Evolutionary conservation across 768 basidiomycete genomes (phyloP), one percentile per base, ranked within the genome.

Genomic region (Agaricus blazei): DNA sequence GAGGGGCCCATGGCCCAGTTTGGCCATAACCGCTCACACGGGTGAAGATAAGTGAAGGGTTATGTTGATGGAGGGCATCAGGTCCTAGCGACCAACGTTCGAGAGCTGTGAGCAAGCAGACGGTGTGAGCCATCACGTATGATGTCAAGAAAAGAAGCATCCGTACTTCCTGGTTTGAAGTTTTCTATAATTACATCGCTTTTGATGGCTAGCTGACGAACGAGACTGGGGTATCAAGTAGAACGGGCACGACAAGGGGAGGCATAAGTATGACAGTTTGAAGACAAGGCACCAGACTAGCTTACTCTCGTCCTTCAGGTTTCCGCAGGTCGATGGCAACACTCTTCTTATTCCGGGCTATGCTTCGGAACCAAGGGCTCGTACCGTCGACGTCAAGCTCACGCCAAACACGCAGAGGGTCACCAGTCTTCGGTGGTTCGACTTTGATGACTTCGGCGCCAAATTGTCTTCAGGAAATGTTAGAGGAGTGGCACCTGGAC

Each of bases 11-110:
- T 23, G 87, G 85, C 1, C 86, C 87, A 0, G 84, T 87, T 62
- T 88, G 87, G 2, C 87, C 86, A 59, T 87, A 88, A 7, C 87
- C 86, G 59, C 84, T 85, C 23, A 88, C 83, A 59, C 94, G 91
- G 6, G 93, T 96, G 65, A 91, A 94, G 62, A 98, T 90, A 55
- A 98, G 78, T 51, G 84, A 85, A 0, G 92, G 88, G 62, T 96
- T 95, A 58, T 84, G 81, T n/a, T 82, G 83, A 23, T 79, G 81
- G 3, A 88, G 64, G 52, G 76, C 74, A 9, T 68, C 68, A 2
- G 85, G 85, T 4, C 83, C 84, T 36, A 88, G 70, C 1, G 73
- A 73, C 85, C 86, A 87, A 68, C 82, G 85, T 62, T 88, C 85
- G 8, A 88, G 73, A 1, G 85, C 86, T 88, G 60, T 11, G 42